A percentile compares a stretch with the other conserved stretches of the same genome.
phyloP scores from a whole-genome alignment of 257 asterid genomes.

The Misopates orontium region DNA sequence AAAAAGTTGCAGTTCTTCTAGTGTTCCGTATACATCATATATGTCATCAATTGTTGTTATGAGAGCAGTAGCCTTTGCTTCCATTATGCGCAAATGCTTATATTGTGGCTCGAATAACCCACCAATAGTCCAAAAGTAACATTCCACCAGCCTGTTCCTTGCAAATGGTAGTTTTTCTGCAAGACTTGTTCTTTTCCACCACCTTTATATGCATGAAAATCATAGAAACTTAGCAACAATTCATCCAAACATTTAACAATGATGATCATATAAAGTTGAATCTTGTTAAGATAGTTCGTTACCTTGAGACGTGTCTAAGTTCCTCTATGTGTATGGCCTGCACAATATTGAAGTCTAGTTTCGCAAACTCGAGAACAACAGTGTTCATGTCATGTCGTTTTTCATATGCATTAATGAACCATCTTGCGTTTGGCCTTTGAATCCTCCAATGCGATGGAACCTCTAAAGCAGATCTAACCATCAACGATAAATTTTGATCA shows the following conservation, averaged over 20 bases:
- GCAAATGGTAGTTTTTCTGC: conserved; percentile 51
- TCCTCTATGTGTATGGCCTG: conserved; percentile 41
- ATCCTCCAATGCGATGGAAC: conserved; percentile 45
- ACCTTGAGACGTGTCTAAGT: conserved; percentile 41
- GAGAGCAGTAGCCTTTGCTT: conserved; percentile 30
- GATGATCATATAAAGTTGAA: too few relatives aligned
- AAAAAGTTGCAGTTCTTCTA: conserved; percentile 43
- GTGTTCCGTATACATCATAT: conserved; percentile 43
- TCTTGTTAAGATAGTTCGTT: too few relatives aligned
- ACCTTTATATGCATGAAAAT: too few relatives aligned
- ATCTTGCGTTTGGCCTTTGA: conserved; percentile 36
- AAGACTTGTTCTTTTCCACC: conserved; percentile 48
- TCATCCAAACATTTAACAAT: too few relatives aligned
- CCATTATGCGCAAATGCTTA: conserved; percentile 22
- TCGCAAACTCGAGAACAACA: conserved; percentile 42
- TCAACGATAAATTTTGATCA: conserved; percentile 5
- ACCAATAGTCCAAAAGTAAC: conserved; percentile 47
- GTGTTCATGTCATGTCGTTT: conserved; percentile 27
- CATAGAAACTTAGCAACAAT: too few relatives aligned
- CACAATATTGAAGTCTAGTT: conserved; percentile 44
- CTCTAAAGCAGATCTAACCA: conserved; percentile 38
- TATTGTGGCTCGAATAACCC: conserved; percentile 31
- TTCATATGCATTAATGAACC: conserved; percentile 37
- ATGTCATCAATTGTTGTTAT: conserved; percentile 39
- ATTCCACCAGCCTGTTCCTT: conserved; percentile 54